Percentiles rank a stretch among this genome's conserved stretches.
Conservation (phyloP, 768 basidiomycete species). For the Hericium erinaceus region DNA sequence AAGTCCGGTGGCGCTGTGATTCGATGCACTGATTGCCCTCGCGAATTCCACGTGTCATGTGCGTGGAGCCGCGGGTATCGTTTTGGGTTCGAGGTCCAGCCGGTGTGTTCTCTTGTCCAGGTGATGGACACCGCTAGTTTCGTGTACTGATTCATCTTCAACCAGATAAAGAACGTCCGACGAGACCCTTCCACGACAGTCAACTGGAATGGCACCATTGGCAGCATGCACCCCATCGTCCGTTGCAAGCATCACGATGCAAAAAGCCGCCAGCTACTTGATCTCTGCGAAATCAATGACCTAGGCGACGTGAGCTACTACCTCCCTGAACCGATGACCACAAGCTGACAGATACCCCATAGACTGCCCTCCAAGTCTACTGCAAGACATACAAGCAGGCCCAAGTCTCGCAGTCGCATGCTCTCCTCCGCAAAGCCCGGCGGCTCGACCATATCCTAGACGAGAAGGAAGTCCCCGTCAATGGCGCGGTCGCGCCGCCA, state of each 20-base stretch:
- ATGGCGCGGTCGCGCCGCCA: conserved; percentile 5
- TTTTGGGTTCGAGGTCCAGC: conserved; percentile 90
- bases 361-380: conserved; percentile 90
- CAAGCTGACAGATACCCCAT: not conserved
- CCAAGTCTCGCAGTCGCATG: conserved; percentile 62
- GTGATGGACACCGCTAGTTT: not conserved
- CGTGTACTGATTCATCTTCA: not conserved
- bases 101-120: conserved; percentile 35
- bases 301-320: conserved; percentile 57
- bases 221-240: conserved; percentile 12
- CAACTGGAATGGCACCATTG: conserved; percentile 56
- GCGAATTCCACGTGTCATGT: conserved; percentile 81
- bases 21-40: conserved; percentile 73
- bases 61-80: conserved; percentile 79
- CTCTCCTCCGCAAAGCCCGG: conserved; percentile 80
- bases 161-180: conserved; percentile 68
- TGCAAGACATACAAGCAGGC: conserved; percentile 80
- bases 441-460: conserved; percentile 70
- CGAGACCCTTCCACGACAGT: conserved; percentile 56
- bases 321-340: not conserved
- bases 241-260: conserved; percentile 15
- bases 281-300: conserved; percentile 80
- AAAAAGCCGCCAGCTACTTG: conserved; percentile 56
- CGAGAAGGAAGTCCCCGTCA: conserved; percentile 14
- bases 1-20: conserved; percentile 69